These are phyloP conservation scores for Datisca glomerata DNA, from an alignment of 306 rosid species.

Conservation along the genomic window DNA sequence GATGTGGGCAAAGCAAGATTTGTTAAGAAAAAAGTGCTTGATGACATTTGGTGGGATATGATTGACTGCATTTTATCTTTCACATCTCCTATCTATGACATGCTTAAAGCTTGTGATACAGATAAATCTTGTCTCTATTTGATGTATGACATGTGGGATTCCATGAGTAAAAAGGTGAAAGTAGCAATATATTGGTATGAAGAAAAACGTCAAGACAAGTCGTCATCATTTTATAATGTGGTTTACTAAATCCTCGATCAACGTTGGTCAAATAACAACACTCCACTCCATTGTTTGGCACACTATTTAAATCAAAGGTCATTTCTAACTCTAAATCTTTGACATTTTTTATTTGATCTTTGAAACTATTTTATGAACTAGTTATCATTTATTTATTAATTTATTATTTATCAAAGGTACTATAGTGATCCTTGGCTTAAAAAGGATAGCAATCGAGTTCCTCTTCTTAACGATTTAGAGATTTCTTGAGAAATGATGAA, in stretches of 20 bases:
- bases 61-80: not conserved
- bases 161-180: slow-evolving; percentile 4
- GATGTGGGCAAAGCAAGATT: not conserved
- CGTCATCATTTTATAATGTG: not conserved
- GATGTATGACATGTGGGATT: slow-evolving; percentile 6
- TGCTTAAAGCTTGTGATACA: not conserved
- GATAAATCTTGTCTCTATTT: not conserved
- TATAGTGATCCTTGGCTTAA: not conserved
- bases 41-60: slow-evolving; percentile 1
- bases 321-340: not conserved
- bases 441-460: not conserved
- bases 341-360: not conserved
- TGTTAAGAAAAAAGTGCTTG: not conserved
- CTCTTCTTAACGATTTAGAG: not conserved
- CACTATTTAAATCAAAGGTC: slow-evolving; percentile 2
- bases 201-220: too few species aligned
- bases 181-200: too few species aligned
- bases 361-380: not conserved
- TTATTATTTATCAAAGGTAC: too few species aligned
- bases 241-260: not conserved
- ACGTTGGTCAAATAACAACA: not conserved
- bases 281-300: not conserved
- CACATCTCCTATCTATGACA: not conserved
- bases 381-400: not conserved
- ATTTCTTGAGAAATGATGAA: too few species aligned